phyloP scores from a whole-genome alignment of 306 rosid genomes.

The Crotalaria pallida region DNA sequence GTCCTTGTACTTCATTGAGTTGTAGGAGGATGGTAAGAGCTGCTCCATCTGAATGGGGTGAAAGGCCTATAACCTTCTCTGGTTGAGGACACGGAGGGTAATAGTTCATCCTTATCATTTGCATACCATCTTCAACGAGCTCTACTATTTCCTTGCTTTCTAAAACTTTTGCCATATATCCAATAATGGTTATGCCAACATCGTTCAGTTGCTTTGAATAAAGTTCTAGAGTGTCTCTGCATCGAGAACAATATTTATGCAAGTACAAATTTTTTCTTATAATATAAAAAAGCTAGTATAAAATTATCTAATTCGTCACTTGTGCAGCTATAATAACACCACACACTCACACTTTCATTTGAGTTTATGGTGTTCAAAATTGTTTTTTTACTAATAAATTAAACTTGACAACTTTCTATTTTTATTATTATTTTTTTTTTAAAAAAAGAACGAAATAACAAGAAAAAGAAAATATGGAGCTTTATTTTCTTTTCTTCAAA shows the following conservation, averaged over 20 bases:
- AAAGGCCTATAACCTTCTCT: constrained; percentile 24
- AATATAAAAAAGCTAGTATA: too few relatives aligned
- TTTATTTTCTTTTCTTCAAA: too few relatives aligned
- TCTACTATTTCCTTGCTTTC: constrained; percentile 8
- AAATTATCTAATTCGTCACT: too few relatives aligned
- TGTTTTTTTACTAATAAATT: too few relatives aligned
- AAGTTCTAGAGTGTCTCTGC: constrained; percentile 34
- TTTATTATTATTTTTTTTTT: too few relatives aligned
- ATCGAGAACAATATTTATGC: neutral
- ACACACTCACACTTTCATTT: too few relatives aligned
- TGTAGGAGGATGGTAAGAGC: constrained; percentile 34
- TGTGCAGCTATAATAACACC: too few relatives aligned
- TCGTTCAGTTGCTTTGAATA: neutral
- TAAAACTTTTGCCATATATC: neutral
- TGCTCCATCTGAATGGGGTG: constrained; percentile 28
- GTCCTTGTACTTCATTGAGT: constrained; percentile 26
- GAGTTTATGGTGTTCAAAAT: too few relatives aligned
- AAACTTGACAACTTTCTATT: too few relatives aligned
- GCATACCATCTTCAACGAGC: constrained; percentile 18
- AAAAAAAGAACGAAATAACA: too few relatives aligned
- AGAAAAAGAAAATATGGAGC: too few relatives aligned
- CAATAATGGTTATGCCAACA: neutral
- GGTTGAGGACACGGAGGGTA: constrained; percentile 37
- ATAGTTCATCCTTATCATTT: constrained; percentile 29
- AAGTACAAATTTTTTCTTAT: too few relatives aligned